Conservation (phyloP, 129 eudicot species). For the Apium graveolens region DNA sequence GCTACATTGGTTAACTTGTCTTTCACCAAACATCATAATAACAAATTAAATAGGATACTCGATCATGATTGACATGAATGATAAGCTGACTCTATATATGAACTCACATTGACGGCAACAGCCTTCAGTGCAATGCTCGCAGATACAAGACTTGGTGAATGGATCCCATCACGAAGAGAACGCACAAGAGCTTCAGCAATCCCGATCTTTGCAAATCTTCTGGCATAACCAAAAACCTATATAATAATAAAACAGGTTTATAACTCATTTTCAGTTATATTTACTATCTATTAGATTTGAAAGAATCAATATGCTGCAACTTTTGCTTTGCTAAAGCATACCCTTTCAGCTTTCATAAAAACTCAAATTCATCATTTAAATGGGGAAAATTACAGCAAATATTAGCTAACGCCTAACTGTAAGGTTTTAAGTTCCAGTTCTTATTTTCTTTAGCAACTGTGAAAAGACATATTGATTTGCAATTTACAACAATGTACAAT, state of each 20-base stretch:
- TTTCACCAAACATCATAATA: background rate
- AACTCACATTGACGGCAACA: conserved; percentile 87
- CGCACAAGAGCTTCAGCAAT: conserved; percentile 70
- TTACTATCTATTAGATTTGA: no score
- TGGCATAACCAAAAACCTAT: no score
- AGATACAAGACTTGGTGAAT: conserved; percentile 62
- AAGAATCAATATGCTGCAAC: no score
- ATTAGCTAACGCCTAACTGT: no score
- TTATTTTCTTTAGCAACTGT: background rate
- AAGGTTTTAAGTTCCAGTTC: background rate
- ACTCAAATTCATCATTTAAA: background rate
- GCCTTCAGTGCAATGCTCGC: conserved; percentile 85
- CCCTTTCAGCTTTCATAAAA: background rate
- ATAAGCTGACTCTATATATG: background rate
- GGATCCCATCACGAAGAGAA: conserved; percentile 60
- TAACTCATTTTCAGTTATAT: background rate
- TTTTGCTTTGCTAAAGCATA: background rate
- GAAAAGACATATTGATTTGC: background rate
- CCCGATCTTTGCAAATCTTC: conserved; percentile 81
- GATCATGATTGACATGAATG: background rate
- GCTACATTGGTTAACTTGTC: background rate
- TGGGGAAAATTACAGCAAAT: background rate
- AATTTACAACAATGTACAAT: background rate
- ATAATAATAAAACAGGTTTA: no score
- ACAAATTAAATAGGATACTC: no score